Percentiles rank a stretch among this genome's conserved stretches.
Evolutionary conservation across 495 filamentous ascomycete genomes (phyloP).

Genomic region (Penicillium malachiteum): DNA sequence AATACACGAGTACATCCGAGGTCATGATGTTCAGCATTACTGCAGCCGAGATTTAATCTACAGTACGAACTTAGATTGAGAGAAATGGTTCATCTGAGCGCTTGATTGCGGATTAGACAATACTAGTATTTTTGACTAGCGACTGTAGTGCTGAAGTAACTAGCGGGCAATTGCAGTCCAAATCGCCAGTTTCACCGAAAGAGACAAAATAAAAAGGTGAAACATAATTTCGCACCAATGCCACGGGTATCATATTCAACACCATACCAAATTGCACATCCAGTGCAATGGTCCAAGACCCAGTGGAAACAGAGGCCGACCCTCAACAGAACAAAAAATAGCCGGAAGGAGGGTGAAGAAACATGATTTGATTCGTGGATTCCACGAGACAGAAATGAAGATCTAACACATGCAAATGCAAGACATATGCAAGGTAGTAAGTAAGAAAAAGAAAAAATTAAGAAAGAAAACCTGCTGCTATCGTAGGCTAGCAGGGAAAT

Average conservation of each 20-base stretch:
- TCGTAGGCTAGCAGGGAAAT: conserved; percentile 10
- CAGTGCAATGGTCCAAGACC: conserved; percentile 14
- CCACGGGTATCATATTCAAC: conserved; percentile 28
- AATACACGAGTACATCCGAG: too few relatives aligned
- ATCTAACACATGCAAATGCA: conserved; percentile 6
- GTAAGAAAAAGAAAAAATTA: conserved; percentile 1
- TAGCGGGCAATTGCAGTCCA: conserved; percentile 2
- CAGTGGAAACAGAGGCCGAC: conserved; percentile 15
- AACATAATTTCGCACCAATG: conserved; percentile 21
- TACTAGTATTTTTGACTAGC: conserved; percentile 25
- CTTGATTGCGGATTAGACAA: conserved; percentile 25
- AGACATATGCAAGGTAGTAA: conserved; percentile 4
- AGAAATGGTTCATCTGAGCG: conserved; percentile 2
- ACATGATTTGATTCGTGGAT: neutral
- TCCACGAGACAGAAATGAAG: conserved; percentile 9
- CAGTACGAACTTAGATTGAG: too few relatives aligned
- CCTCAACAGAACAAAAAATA: conserved; percentile 3
- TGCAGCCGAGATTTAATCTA: too few relatives aligned
- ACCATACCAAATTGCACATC: conserved; percentile 23
- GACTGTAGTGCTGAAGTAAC: conserved; percentile 18
- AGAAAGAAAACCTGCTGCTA: conserved; percentile 4
- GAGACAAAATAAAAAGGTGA: conserved; percentile 4
- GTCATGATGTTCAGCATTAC: too few relatives aligned
- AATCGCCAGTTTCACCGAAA: conserved; percentile 4
- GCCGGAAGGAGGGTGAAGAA: conserved; percentile 1